phyloP scores from a whole-genome alignment of 257 asterid species.

The Lantana camara region DNA sequence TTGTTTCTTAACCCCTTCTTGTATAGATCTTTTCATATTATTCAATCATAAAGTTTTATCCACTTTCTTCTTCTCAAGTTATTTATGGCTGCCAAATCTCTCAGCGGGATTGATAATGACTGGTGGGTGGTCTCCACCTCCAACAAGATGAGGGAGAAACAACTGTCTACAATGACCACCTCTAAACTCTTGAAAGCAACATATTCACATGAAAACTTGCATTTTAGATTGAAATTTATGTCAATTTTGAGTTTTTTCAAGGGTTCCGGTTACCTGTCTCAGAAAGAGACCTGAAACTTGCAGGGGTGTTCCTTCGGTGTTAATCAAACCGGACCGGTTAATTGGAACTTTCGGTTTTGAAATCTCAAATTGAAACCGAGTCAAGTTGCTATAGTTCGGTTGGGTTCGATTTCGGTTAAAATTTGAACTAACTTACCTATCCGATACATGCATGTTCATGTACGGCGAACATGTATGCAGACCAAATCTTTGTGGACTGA shows the following conservation, averaged over 20 bases:
- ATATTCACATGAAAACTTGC: neutral
- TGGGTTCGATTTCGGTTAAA: too few relatives aligned
- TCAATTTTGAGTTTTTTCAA: neutral
- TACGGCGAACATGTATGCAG: too few relatives aligned
- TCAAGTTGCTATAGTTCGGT: too few relatives aligned
- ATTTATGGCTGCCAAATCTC: neutral
- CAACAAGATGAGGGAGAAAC: neutral
- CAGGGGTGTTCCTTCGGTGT: too few relatives aligned
- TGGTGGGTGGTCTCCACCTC: neutral
- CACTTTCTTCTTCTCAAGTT: neutral
- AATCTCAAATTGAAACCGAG: too few relatives aligned
- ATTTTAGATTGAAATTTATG: neutral
- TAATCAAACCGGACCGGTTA: too few relatives aligned
- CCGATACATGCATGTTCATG: too few relatives aligned
- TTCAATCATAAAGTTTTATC: neutral
- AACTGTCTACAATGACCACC: neutral
- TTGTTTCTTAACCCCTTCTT: neutral
- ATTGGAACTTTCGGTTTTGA: too few relatives aligned
- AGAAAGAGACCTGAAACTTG: slow-evolving; percentile 15
- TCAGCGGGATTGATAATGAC: slow-evolving; percentile 8
- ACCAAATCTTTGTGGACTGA: too few relatives aligned
- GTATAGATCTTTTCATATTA: too few relatives aligned
- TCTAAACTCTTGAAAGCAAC: too few relatives aligned
- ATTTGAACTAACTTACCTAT: too few relatives aligned
- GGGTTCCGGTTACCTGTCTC: neutral